Base-by-base conservation (phyloP, 176 grass and related monocot species). In the Tillandsia leiboldiana region DNA sequence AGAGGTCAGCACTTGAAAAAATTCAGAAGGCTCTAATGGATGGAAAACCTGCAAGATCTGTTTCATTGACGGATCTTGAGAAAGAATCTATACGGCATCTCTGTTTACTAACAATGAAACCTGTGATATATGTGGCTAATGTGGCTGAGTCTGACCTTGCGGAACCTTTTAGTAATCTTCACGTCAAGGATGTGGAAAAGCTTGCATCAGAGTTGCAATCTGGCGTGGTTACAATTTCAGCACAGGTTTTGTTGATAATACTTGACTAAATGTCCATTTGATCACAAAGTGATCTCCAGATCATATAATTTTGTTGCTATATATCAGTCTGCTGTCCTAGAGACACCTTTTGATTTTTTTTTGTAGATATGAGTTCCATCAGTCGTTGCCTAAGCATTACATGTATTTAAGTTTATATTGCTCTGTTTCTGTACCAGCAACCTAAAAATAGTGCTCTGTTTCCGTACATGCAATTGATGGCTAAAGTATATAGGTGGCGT, bases 71-170 rank as follows among this genome's bases (percentile, higher is more conserved):
- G 76, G 87, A 99, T 27, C 82, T 93, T 78, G 89, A 92, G 77
- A 92, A 77, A 80, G 89, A 99, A 76, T 81, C 89, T 72, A 82
- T 99, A 79, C 82, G 75, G 1, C 89, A 99, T 73, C 89, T 93
- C 53, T 99, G 75, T 85, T 77, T 93, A 49, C 75, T 99, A 62
- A 99, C 89, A 42, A 99, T 99, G 94, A 99, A 99, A 75, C 89
- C 89, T 51, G 84, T 99, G 49, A 93, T 99, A 77, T 93, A 99
- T 72, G 94, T 99, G 59, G 94, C 94, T 80, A 99, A 99, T 82
- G 94, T 99, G 56, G 79, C 94, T 56, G 89, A 99, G 59, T 90
- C 87, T 77, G 94, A 99, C 83, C 72, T 99, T 76, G 84, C 94
- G 11, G 84, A 82, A 73, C 80, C 94, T 68, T 71, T 76, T 81